Conservation (phyloP, 75 land plant species). For the Chamaecyparis obtusa region DNA sequence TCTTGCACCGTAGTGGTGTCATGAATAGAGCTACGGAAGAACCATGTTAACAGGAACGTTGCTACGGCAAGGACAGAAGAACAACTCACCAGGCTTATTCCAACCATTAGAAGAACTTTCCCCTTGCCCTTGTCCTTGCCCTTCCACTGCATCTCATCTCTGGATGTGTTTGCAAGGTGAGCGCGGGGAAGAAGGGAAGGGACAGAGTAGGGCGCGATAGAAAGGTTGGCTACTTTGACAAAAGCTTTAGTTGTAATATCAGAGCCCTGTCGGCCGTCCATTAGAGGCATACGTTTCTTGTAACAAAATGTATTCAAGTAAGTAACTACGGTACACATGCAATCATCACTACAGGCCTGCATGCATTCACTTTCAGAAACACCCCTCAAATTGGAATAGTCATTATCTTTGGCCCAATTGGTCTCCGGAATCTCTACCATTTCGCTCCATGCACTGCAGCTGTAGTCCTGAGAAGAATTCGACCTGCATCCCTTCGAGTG, state of each 20-base stretch:
- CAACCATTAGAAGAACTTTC: background rate
- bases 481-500: background rate
- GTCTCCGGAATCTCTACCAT: background rate
- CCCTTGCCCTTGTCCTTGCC: background rate
- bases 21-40: background rate
- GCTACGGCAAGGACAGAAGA: background rate
- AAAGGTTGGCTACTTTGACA: background rate
- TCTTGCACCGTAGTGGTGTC: background rate
- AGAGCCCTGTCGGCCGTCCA: constrained; percentile 9
- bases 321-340: background rate
- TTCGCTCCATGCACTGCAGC: background rate
- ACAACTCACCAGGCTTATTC: background rate
- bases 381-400: background rate
- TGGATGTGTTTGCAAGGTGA: background rate
- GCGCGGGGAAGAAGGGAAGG: background rate
- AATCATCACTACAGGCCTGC: background rate
- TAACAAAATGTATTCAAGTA: background rate
- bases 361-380: background rate
- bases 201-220: background rate
- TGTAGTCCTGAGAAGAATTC: background rate
- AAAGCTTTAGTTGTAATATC: background rate
- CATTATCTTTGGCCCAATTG: background rate
- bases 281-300: constrained; percentile 15
- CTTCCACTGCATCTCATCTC: background rate
- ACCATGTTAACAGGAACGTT: background rate